These are phyloP conservation scores for Powellomyces hirtus DNA, from an alignment of 192 early-diverging fungal genomes.

Conservation along the genomic window DNA sequence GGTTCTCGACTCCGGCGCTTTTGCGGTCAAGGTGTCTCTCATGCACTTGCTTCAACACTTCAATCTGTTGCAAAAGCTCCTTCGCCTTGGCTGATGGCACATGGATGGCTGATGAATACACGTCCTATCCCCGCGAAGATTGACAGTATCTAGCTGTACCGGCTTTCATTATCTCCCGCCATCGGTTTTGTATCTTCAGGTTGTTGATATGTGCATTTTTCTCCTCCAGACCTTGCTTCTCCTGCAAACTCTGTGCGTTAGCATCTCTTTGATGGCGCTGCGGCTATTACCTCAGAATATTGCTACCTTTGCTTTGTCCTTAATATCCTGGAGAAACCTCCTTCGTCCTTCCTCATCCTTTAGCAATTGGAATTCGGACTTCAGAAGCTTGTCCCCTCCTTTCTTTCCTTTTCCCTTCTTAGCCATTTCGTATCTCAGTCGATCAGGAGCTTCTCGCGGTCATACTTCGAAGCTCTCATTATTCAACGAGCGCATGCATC, in stretches of 20 bases:
- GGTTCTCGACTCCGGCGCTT: constrained; percentile 33
- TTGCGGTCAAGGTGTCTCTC: constrained; percentile 54
- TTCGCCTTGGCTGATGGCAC: constrained; percentile 47
- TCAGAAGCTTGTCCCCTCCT: constrained; percentile 44
- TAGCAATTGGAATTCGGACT: constrained; percentile 44
- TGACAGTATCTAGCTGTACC: constrained; percentile 27
- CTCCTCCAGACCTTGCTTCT: constrained; percentile 47
- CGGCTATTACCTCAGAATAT: neutral
- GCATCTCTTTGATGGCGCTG: neutral
- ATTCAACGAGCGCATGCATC: too few species aligned
- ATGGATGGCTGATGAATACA: neutral
- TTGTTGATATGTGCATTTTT: constrained; percentile 53
- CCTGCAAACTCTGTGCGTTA: constrained; percentile 19
- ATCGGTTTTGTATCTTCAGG: constrained; percentile 59
- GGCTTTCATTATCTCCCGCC: constrained; percentile 62
- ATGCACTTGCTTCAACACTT: constrained; percentile 48
- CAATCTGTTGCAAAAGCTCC: constrained; percentile 41
- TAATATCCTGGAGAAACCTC: constrained; percentile 45
- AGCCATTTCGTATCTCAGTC: too few species aligned
- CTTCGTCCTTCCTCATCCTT: constrained; percentile 53
- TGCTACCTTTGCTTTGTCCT: constrained; percentile 51
- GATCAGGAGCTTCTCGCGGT: too few species aligned
- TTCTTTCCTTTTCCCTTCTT: constrained; percentile 42
- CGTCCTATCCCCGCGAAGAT: too few species aligned
- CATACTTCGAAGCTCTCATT: too few species aligned